Percentiles rank a stretch among this genome's conserved stretches.
phyloP scores from a whole-genome alignment of 1,284 basidiomycete species.

The Moesziomyces parantarcticus region DNA sequence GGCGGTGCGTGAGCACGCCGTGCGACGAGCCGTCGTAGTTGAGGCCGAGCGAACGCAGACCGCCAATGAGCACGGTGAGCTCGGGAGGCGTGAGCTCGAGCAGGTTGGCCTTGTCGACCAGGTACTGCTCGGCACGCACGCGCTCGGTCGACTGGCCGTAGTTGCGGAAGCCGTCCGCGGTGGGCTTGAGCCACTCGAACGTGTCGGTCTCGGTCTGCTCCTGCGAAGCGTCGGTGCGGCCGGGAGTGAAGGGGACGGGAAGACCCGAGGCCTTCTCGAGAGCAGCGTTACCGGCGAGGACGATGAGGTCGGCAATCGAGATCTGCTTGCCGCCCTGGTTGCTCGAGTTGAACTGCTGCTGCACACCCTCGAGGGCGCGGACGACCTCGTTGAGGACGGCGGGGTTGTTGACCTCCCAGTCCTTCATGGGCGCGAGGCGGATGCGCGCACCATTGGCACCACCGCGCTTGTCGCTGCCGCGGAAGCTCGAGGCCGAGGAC shows the following conservation, averaged over 20 bases:
- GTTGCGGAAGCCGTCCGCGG: conserved; percentile 42
- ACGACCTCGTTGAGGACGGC: conserved; percentile 33
- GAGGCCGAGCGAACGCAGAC: conserved; percentile 39
- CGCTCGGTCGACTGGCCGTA: conserved; percentile 38
- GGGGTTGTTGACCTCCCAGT: conserved; percentile 46
- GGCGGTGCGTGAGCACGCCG: conserved; percentile 35
- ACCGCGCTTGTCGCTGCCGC: conserved; percentile 41
- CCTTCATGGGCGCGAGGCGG: conserved; percentile 45
- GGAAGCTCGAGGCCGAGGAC: conserved; percentile 39
- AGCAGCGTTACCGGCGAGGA: conserved; percentile 41
- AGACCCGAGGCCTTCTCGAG: conserved; percentile 44
- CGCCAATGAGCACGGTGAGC: conserved; percentile 45
- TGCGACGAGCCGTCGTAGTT: conserved; percentile 37
- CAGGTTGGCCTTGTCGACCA: conserved; percentile 43
- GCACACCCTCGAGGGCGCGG: conserved; percentile 38
- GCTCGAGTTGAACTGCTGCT: conserved; percentile 44
- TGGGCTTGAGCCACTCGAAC: conserved; percentile 36
- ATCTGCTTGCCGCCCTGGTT: conserved; percentile 43
- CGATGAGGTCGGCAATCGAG: conserved; percentile 42
- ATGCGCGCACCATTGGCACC: conserved; percentile 45
- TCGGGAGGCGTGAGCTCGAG: conserved; percentile 36
- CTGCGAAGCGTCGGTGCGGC: conserved; percentile 35
- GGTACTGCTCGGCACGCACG: conserved; percentile 36
- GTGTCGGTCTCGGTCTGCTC: conserved; percentile 40
- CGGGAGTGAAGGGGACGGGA: conserved; percentile 43